Percentiles rank a stretch among this genome's conserved stretches.
These are phyloP conservation scores for Calonectria pauciramosa DNA, from an alignment of 2,329 filamentous ascomycete genomes.

Conservation along the genomic window DNA sequence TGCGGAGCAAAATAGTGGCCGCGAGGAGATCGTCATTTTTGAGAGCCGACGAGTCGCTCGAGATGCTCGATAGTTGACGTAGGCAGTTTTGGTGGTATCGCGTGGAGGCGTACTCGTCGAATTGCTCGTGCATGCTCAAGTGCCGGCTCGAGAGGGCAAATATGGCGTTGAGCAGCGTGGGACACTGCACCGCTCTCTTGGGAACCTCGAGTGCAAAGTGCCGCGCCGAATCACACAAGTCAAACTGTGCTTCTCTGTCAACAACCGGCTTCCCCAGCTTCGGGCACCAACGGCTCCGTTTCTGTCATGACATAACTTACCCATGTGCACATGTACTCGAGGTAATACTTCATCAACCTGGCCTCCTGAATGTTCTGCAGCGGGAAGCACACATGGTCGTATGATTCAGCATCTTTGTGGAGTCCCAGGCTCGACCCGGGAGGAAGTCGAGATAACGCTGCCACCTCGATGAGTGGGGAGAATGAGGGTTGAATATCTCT, in stretches of 20 bases:
- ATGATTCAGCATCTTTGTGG: conserved; percentile 16
- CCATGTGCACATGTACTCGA: conserved; percentile 48
- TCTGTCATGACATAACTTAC: conserved; percentile 25
- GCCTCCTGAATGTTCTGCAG: conserved; percentile 39
- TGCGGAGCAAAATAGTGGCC: conserved; percentile 68
- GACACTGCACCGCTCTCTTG: conserved; percentile 63
- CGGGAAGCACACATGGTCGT: conserved; percentile 32
- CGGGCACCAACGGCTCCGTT: background rate
- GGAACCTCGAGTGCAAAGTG: conserved; percentile 70
- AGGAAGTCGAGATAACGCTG: conserved; percentile 21
- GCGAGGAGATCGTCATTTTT: conserved; percentile 68
- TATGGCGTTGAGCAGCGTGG: conserved; percentile 69
- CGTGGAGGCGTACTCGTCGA: conserved; percentile 63
- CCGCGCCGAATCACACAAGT: conserved; percentile 55
- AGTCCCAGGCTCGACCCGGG: conserved; percentile 24
- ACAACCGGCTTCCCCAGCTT: background rate
- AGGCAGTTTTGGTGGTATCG: conserved; percentile 68
- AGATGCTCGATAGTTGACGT: conserved; percentile 61
- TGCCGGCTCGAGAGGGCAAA: conserved; percentile 69
- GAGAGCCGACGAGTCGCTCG: conserved; percentile 54
- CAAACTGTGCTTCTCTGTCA: conserved; percentile 51
- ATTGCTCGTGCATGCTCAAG: conserved; percentile 58
- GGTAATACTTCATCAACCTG: conserved; percentile 45
- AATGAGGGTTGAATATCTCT: conserved; percentile 1
- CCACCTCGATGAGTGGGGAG: background rate